Conservation (phyloP, 2,329 filamentous ascomycete genomes). For the Aulographum hederae region DNA sequence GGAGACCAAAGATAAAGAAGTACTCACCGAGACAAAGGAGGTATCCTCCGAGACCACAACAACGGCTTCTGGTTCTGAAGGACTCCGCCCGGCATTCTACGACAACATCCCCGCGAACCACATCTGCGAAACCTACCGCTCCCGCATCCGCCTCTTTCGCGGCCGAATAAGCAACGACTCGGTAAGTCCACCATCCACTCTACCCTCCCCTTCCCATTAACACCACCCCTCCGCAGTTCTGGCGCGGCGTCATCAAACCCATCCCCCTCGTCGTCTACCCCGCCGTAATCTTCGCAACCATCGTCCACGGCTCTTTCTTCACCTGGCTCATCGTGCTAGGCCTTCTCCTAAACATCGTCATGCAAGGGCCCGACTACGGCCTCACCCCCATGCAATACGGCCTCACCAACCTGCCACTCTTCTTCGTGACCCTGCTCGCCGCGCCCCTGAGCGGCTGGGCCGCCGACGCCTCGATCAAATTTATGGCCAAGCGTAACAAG, state of each 20-base stretch:
- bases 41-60: too few relatives aligned
- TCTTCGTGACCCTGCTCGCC: conserved; percentile 28
- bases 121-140: too few relatives aligned
- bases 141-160: too few relatives aligned
- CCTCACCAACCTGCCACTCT: conserved; percentile 31
- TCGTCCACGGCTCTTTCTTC: conserved; percentile 24
- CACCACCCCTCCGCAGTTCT: too few relatives aligned
- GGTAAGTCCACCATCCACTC: too few relatives aligned
- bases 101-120: too few relatives aligned
- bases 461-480: conserved; percentile 23
- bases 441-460: conserved; percentile 25
- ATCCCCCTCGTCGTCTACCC: conserved; percentile 19
- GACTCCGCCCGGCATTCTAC: too few relatives aligned
- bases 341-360: conserved; percentile 26
- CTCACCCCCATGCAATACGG: conserved; percentile 31
- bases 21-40: too few relatives aligned
- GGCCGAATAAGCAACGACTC: too few relatives aligned
- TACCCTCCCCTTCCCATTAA: too few relatives aligned
- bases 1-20: too few relatives aligned
- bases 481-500: conserved; percentile 9
- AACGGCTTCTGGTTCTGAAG: too few relatives aligned
- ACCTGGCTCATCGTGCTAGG: conserved; percentile 26
- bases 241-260: conserved; percentile 10
- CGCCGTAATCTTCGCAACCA: conserved; percentile 18
- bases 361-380: conserved; percentile 20